phyloP scores from a whole-genome alignment of 2,329 filamentous ascomycete species.

The Blumeriella jaapii region DNA sequence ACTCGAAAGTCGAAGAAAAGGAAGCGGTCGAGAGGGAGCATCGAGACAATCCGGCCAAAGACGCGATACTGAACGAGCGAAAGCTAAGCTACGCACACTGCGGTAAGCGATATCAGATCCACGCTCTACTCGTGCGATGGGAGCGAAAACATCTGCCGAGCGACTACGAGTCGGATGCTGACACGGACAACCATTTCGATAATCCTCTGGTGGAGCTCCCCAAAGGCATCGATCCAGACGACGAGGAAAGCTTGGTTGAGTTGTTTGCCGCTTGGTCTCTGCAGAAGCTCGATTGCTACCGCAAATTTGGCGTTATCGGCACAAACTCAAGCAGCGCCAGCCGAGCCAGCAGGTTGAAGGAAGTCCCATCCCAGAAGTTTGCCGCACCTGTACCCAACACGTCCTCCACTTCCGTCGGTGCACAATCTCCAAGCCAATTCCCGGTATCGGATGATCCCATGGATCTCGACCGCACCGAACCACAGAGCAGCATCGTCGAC shows the following conservation, averaged over 20 bases:
- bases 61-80: constrained; percentile 15
- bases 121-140: constrained; percentile 12
- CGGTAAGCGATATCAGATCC: constrained; percentile 15
- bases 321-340: constrained; percentile 9
- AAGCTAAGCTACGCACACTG: constrained; percentile 20
- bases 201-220: constrained; percentile 36
- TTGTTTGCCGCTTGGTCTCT: constrained; percentile 51
- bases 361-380: not conserved
- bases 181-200: constrained; percentile 13
- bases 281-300: constrained; percentile 37
- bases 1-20: constrained; percentile 21
- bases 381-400: not conserved
- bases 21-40: constrained; percentile 15
- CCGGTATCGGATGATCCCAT: too few relatives aligned
- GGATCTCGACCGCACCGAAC: too few relatives aligned
- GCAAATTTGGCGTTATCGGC: constrained; percentile 45
- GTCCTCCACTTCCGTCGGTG: not conserved
- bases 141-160: constrained; percentile 5
- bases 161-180: constrained; percentile 7
- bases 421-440: too few relatives aligned
- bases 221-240: constrained; percentile 39
- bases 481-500: too few relatives aligned
- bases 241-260: constrained; percentile 51
- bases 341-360: constrained; percentile 3
- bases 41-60: constrained; percentile 17